phyloP scores from a whole-genome alignment of 805 yeast species.

The Cyberlindnera americana region DNA sequence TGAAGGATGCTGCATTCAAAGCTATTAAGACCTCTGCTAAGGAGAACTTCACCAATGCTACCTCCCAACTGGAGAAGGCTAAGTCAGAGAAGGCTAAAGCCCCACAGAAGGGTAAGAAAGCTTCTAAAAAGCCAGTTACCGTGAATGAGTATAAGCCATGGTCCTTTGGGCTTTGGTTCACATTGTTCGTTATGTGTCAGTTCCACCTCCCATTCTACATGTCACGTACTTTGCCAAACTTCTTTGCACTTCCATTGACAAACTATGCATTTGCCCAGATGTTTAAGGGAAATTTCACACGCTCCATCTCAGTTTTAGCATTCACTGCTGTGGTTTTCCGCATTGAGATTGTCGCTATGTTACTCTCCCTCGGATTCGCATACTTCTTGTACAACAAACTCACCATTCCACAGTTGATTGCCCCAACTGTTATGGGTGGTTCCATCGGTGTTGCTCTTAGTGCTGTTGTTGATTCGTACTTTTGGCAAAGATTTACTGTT shows the following conservation, averaged over 20 bases:
- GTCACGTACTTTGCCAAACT: constrained; percentile 88
- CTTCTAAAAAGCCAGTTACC: background rate
- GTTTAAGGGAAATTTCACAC: constrained; percentile 42
- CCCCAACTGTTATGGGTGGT: constrained; percentile 46
- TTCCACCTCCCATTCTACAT: constrained; percentile 80
- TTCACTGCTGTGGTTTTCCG: constrained; percentile 69
- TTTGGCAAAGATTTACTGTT: constrained; percentile 61
- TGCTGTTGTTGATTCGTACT: constrained; percentile 60
- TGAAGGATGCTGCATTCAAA: constrained; percentile 41
- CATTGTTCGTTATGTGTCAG: constrained; percentile 57
- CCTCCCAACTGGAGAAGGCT: background rate
- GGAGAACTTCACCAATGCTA: background rate
- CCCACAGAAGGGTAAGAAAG: background rate
- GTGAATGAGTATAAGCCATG: constrained; percentile 13
- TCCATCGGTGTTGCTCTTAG: constrained; percentile 48
- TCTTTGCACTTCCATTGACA: constrained; percentile 67
- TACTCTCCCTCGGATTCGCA: constrained; percentile 44
- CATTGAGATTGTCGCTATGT: constrained; percentile 61
- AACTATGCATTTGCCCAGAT: constrained; percentile 50
- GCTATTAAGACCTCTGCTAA: constrained; percentile 17
- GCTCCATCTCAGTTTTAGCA: constrained; percentile 51
- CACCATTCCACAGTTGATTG: constrained; percentile 36
- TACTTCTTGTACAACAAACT: constrained; percentile 45
- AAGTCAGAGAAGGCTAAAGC: constrained; percentile 7
- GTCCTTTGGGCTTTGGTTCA: constrained; percentile 53